Conservation (phyloP, 345 rosid species). For the Mallotus nudiflorus region DNA sequence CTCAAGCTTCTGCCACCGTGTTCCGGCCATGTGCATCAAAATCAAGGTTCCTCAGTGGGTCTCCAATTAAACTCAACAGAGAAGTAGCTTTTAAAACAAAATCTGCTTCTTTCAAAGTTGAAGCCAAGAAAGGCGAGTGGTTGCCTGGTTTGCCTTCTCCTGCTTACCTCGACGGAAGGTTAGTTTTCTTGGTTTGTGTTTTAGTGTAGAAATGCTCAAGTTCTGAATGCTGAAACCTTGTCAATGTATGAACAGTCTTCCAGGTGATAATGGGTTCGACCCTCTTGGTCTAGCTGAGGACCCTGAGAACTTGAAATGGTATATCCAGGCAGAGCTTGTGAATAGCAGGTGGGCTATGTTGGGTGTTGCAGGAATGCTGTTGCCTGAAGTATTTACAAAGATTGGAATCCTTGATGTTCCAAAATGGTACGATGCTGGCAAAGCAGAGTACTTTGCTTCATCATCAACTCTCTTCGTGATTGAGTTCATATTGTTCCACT, state of each 20-base stretch:
- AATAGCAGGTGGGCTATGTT: conserved; percentile 95
- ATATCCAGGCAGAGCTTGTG: conserved; percentile 87
- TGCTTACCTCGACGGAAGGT: conserved; percentile 85
- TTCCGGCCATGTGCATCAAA: conserved; percentile 64
- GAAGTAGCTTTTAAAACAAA: conserved; percentile 46
- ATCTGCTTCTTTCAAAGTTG: conserved; percentile 50
- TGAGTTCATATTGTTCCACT: conserved; percentile 94
- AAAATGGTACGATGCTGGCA: conserved; percentile 91
- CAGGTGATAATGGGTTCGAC: conserved; percentile 97
- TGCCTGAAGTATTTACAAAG: conserved; percentile 91
- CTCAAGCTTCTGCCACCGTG: conserved; percentile 83
- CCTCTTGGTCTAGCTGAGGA: conserved; percentile 91
- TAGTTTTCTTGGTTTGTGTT: not conserved
- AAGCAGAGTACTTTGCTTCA: conserved; percentile 83
- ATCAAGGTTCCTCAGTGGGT: conserved; percentile 69
- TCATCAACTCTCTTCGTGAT: conserved; percentile 92
- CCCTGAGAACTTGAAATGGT: conserved; percentile 94
- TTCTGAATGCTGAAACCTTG: not conserved
- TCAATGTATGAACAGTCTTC: conserved; percentile 46
- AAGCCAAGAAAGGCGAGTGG: conserved; percentile 98
- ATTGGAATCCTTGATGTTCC: conserved; percentile 77
- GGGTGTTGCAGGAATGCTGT: conserved; percentile 88
- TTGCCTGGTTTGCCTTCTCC: conserved; percentile 86
- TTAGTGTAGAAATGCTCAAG: not conserved
- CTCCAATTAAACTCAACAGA: conserved; percentile 50